phyloP scores from a whole-genome alignment of 2,329 filamentous ascomycete genomes.

The Mariannaea elegans region DNA sequence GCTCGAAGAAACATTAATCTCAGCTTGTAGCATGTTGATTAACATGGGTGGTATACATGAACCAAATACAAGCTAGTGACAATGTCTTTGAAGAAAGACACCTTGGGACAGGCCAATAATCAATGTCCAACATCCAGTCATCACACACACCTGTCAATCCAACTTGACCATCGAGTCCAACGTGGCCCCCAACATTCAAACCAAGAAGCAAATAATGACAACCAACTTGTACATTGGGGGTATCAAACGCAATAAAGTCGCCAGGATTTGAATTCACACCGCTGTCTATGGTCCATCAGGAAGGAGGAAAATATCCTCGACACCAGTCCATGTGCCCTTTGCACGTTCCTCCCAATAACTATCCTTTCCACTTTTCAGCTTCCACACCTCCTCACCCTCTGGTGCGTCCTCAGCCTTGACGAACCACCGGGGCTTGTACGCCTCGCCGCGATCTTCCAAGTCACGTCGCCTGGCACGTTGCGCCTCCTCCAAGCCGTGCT shows the following conservation, averaged over 20 bases:
- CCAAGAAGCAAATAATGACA: not conserved
- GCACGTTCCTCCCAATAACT: constrained; percentile 92
- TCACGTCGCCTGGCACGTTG: constrained; percentile 79
- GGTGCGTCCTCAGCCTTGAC: constrained; percentile 69
- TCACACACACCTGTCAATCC: too few relatives aligned
- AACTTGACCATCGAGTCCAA: too few relatives aligned
- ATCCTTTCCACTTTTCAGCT: constrained; percentile 81
- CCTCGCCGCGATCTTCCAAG: constrained; percentile 78
- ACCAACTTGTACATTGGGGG: not conserved
- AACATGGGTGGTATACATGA: not conserved
- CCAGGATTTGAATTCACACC: constrained; percentile 11
- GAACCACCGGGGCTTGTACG: constrained; percentile 86
- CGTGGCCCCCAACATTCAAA: too few relatives aligned
- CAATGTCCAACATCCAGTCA: too few relatives aligned
- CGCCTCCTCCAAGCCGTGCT: constrained; percentile 84
- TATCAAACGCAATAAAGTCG: constrained; percentile 2
- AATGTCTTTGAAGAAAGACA: too few relatives aligned
- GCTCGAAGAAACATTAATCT: constrained; percentile 1
- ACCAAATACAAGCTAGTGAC: not conserved
- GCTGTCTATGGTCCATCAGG: constrained; percentile 33
- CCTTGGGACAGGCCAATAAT: not conserved
- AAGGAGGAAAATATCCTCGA: constrained; percentile 59
- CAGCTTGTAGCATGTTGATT: constrained; percentile 11
- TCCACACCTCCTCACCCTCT: constrained; percentile 75
- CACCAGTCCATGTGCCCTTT: constrained; percentile 70